Base-by-base conservation (phyloP, 2,329 filamentous ascomycete species). In the Penicillium sumatraense region DNA sequence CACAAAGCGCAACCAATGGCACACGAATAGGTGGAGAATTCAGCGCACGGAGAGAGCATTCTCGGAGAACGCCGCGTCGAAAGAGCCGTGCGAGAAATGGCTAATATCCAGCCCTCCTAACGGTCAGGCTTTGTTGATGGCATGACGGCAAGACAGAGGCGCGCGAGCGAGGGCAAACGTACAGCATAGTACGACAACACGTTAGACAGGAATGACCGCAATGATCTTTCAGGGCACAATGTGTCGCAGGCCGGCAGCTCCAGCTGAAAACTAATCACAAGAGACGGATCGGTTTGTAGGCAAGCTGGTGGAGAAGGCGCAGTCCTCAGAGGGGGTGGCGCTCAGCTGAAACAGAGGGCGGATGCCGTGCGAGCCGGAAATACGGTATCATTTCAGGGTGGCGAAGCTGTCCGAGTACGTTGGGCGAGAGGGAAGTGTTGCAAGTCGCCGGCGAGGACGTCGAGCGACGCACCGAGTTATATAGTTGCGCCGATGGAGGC, bases 381-480 rank as follows among this genome's bases (percentile, higher is more conserved):
- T 41, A 41, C 38, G 38, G 38, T 41, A 41, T 41, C 20, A 41
- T 41, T 41, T 41, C 20, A 23, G 38, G 10, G 38, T 20, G 20
- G 38, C 38, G 20, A 41, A 20, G 20, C 14, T 6, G 20, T 14
- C 7, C 5, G 38, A 41, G 20, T 23, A 41, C n/a, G 38, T 14
- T 41, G 38, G 2, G 20, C 20, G 38, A 41, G 38, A 41, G 38
- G 20, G 20, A 41, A 41, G 38, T 41, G 10, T 14, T 11, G 21
- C 38, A 41, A 8, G 21, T 11, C 38, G 20, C 21, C 3, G 38
- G 38, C 38, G 20, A 41, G 38, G 38, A 41, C 38, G 38, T 41
- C 38, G 38, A 41, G 38, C 38, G 20, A 41, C 38, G 38, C 38
- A 41, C 38, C 20, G 18, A 41, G 38, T 41, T 41, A 41, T 41